A percentile compares a stretch with the other conserved stretches of the same genome.
Evolutionary conservation across 2,329 filamentous ascomycete genomes (phyloP).

Genomic region (Colletotrichum sp.): DNA sequence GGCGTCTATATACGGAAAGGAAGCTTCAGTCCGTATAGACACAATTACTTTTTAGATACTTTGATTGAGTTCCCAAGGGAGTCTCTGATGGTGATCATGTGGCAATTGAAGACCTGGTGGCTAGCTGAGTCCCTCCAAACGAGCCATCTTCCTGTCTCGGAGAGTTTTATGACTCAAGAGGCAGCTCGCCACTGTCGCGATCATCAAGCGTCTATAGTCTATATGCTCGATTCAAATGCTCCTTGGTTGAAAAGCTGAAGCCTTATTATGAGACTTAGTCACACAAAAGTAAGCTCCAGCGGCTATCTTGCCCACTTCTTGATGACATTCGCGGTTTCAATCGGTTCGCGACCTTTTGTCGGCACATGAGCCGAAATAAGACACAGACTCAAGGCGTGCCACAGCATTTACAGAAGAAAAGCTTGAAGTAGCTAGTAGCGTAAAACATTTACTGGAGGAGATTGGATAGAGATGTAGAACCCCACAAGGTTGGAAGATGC

Average conservation of each 20-base stretch:
- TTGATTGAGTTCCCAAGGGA: background rate
- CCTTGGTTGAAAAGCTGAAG: background rate
- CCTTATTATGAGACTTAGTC: background rate
- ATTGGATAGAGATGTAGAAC: too few species aligned
- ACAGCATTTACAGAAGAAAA: background rate
- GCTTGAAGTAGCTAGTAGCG: too few species aligned
- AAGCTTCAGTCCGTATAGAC: too few species aligned
- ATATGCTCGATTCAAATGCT: background rate
- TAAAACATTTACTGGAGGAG: too few species aligned
- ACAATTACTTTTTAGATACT: background rate
- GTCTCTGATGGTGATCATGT: background rate
- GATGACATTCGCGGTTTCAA: background rate
- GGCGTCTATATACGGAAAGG: too few species aligned
- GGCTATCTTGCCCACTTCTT: background rate
- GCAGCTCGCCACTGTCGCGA: background rate
- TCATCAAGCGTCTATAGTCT: background rate
- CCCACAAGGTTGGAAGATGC: too few species aligned
- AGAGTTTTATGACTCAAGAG: background rate
- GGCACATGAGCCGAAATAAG: background rate
- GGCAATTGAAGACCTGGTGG: background rate
- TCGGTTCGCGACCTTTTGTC: background rate
- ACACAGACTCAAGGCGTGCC: background rate
- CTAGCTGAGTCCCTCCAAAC: background rate
- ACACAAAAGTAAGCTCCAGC: background rate
- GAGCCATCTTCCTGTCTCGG: background rate